Evolutionary conservation across 2,329 filamentous ascomycete genomes (phyloP).

Genomic region (Nannizzia gypsea): DNA sequence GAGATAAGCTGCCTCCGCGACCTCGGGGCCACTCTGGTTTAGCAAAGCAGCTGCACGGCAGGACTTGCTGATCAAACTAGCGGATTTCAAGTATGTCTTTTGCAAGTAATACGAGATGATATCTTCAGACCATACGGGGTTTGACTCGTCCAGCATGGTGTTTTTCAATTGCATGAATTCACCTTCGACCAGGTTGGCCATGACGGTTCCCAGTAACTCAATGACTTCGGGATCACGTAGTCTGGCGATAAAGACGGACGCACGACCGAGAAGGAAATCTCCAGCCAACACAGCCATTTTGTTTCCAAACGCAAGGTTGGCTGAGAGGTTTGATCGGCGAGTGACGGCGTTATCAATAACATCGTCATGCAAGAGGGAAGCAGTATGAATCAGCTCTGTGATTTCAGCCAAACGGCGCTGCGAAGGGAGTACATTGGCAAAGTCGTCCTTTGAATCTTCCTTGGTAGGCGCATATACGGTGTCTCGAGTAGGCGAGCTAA

Average conservation of each 20-base stretch:
- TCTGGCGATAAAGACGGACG: conserved; percentile 83
- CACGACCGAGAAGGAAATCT: conserved; percentile 88
- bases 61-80: conserved; percentile 89
- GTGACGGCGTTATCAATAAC: conserved; percentile 89
- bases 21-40: conserved; percentile 60
- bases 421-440: conserved; percentile 65
- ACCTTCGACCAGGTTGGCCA: conserved; percentile 93
- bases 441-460: conserved; percentile 18
- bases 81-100: conserved; percentile 97
- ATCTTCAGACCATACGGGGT: conserved; percentile 76
- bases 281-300: conserved; percentile 98
- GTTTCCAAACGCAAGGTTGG: conserved; percentile 93
- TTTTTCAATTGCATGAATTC: conserved; percentile 99
- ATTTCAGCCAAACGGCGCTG: conserved; percentile 91
- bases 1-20: conserved; percentile 79
- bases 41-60: conserved; percentile 82
- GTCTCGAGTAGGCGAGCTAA: conserved; percentile 37
- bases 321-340: conserved; percentile 70
- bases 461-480: not conserved
- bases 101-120: conserved; percentile 88
- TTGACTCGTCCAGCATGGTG: conserved; percentile 73
- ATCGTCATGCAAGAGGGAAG: conserved; percentile 92
- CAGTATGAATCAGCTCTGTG: conserved; percentile 92
- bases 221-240: conserved; percentile 87
- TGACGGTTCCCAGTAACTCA: conserved; percentile 87